Evolutionary conservation across 768 basidiomycete genomes (phyloP).

Genomic region (Suillus subaureus): DNA sequence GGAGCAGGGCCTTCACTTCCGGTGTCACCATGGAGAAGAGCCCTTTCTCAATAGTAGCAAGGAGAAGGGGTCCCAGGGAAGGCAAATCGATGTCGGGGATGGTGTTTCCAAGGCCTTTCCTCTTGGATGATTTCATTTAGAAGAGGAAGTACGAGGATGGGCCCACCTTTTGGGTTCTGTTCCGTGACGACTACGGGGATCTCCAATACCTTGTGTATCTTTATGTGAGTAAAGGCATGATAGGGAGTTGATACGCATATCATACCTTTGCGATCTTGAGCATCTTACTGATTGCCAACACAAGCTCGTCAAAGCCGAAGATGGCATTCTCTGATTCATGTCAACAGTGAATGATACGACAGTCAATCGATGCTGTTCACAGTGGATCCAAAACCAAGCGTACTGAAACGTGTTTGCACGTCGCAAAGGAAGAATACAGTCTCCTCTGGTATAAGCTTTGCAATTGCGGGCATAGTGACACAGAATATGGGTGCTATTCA

Average conservation of each 20-base stretch:
- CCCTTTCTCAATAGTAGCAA: slow-evolving; percentile 73
- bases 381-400: slow-evolving; percentile 21
- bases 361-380: background rate
- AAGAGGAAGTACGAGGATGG: background rate
- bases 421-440: slow-evolving; percentile 83
- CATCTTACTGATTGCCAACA: slow-evolving; percentile 66
- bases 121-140: slow-evolving; percentile 5
- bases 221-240: background rate
- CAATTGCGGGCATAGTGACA: slow-evolving; percentile 28
- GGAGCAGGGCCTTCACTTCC: slow-evolving; percentile 58
- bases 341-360: slow-evolving; percentile 17
- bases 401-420: slow-evolving; percentile 77
- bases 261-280: slow-evolving; percentile 70
- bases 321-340: slow-evolving; percentile 54
- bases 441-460: slow-evolving; percentile 39
- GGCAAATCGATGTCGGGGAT: slow-evolving; percentile 59
- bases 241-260: background rate
- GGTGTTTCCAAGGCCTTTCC: slow-evolving; percentile 69
- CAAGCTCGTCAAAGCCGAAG: slow-evolving; percentile 70
- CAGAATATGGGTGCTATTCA: slow-evolving; percentile 36
- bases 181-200: slow-evolving; percentile 82
- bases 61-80: slow-evolving; percentile 55
- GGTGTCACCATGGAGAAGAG: slow-evolving; percentile 86
- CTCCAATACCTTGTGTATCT: slow-evolving; percentile 49
- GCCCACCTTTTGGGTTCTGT: slow-evolving; percentile 76